A percentile compares a stretch with the other conserved stretches of the same genome.
phyloP scores from a whole-genome alignment of 2,329 filamentous ascomycete genomes.

The Calonectria pseudoreteaudii region DNA sequence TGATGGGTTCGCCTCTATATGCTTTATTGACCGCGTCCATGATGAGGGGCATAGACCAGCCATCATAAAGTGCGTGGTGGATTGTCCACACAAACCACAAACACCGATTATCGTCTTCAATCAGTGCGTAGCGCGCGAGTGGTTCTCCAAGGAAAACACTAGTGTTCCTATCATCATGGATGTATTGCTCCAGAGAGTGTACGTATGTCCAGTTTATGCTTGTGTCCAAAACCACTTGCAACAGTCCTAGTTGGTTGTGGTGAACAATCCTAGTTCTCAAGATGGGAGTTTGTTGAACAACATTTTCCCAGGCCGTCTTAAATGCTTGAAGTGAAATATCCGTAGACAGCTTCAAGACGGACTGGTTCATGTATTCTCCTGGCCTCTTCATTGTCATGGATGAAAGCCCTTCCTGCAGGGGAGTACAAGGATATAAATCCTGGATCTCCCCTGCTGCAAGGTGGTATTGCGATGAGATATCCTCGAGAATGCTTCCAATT shows the following conservation, averaged over 20 bases:
- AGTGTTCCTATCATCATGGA: conserved; percentile 26
- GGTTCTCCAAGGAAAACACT: not conserved
- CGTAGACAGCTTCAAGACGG: conserved; percentile 22
- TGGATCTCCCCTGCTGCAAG: conserved; percentile 26
- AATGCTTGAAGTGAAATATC: conserved; percentile 21
- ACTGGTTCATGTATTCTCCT: conserved; percentile 34
- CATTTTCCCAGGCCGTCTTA: conserved; percentile 26
- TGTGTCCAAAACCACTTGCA: conserved; percentile 57
- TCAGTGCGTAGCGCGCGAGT: conserved; percentile 14
- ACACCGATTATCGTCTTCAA: not conserved
- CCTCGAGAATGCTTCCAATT: not conserved
- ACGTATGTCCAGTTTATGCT: conserved; percentile 44
- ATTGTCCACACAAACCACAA: conserved; percentile 38
- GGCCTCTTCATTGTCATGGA: conserved; percentile 44
- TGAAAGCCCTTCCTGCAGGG: conserved; percentile 50
- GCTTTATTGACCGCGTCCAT: conserved; percentile 9
- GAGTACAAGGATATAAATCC: conserved; percentile 52
- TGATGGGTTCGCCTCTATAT: conserved; percentile 1
- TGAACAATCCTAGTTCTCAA: conserved; percentile 61
- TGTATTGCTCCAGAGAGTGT: conserved; percentile 48
- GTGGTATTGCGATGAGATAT: not conserved
- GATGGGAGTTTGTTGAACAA: conserved; percentile 39
- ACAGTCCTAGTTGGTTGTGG: conserved; percentile 51
- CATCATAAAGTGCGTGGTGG: conserved; percentile 45
- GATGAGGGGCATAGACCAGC: conserved; percentile 35